A percentile compares a stretch with the other conserved stretches of the same genome.
phyloP scores from a whole-genome alignment of 208 protist species.

The Wallacemonas sp. region DNA sequence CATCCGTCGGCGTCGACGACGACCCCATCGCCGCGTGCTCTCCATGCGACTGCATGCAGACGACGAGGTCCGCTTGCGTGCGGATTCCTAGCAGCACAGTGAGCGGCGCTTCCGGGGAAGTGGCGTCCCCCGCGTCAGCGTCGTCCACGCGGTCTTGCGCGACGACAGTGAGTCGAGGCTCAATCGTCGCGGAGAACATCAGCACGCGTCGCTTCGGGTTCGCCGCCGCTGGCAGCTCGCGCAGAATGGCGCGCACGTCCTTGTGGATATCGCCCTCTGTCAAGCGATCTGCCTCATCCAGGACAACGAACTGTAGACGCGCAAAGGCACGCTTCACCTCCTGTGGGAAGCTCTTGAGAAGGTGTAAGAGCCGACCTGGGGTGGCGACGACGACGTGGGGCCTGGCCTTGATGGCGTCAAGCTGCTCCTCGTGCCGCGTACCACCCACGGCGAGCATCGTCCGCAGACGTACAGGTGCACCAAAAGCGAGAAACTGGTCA shows the following conservation, averaged over 20 bases:
- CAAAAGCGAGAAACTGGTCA: slow-evolving; percentile 87
- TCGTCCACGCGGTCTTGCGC: not conserved
- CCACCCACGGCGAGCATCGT: slow-evolving; percentile 75
- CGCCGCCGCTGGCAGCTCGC: slow-evolving; percentile 27
- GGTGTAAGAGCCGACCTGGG: slow-evolving; percentile 65
- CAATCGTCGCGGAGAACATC: slow-evolving; percentile 80
- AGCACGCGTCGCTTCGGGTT: slow-evolving; percentile 41
- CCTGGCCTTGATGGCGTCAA: slow-evolving; percentile 66
- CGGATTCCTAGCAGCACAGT: slow-evolving; percentile 45
- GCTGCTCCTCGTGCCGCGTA: slow-evolving; percentile 68
- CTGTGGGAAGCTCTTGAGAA: slow-evolving; percentile 41
- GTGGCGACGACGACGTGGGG: slow-evolving; percentile 87
- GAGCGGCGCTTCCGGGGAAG: slow-evolving; percentile 17
- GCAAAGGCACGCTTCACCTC: slow-evolving; percentile 60
- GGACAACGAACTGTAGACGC: slow-evolving; percentile 76
- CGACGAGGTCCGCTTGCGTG: slow-evolving; percentile 14
- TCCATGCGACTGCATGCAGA: slow-evolving; percentile 21
- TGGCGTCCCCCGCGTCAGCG: not conserved
- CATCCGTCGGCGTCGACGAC: not conserved
- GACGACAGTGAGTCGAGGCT: slow-evolving; percentile 41
- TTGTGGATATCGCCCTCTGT: slow-evolving; percentile 70
- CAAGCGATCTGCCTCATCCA: slow-evolving; percentile 86
- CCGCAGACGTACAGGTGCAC: slow-evolving; percentile 68
- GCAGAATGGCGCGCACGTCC: slow-evolving; percentile 48
- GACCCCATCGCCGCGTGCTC: slow-evolving; percentile 10